Conservation (phyloP, 2,329 filamentous ascomycete species). For the Penicillium janthinellum region DNA sequence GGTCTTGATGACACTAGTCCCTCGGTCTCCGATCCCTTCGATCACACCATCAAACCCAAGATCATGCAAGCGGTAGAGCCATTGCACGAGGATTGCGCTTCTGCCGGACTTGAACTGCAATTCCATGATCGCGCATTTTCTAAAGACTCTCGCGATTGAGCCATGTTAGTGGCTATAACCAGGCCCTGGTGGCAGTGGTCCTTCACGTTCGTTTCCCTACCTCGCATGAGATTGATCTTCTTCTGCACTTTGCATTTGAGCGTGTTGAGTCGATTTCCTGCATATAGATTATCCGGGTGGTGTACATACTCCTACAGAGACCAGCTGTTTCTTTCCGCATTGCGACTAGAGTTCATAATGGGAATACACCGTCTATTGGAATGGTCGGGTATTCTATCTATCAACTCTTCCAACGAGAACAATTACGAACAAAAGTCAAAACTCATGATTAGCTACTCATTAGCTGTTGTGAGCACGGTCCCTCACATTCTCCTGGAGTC, state of each 20-base stretch:
- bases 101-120: constrained; percentile 26
- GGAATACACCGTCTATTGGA: neutral
- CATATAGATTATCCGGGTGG: neutral
- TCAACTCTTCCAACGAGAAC: neutral
- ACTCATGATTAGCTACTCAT: neutral
- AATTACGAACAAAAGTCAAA: neutral
- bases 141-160: neutral
- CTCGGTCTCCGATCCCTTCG: neutral
- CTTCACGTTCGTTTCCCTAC: too few relatives aligned
- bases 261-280: neutral
- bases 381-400: neutral
- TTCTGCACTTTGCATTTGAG: neutral
- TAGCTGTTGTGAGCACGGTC: neutral
- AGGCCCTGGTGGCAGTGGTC: too few relatives aligned
- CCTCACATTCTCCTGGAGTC: neutral
- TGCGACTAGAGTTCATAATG: neutral
- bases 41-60: constrained; percentile 24
- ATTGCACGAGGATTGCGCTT: constrained; percentile 24
- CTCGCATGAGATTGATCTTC: neutral
- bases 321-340: neutral
- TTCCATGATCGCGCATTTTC: constrained; percentile 28
- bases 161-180: too few relatives aligned
- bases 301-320: neutral
- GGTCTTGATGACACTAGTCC: constrained; percentile 13
- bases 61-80: constrained; percentile 28